phyloP scores from a whole-genome alignment of 805 yeast species.

The Lipomyces anomalus region DNA sequence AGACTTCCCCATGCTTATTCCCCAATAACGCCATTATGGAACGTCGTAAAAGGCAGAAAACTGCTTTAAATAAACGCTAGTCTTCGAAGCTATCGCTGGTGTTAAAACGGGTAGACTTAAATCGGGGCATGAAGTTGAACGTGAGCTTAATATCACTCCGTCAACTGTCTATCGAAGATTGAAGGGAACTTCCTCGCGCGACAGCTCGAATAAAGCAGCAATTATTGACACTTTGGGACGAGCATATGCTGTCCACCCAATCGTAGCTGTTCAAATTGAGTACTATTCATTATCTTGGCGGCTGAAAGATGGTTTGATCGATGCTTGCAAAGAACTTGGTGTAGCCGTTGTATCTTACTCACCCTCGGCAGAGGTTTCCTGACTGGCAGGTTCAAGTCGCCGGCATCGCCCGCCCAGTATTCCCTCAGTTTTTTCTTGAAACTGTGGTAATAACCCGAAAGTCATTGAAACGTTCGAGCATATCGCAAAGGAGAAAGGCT shows the following conservation, averaged over 20 bases:
- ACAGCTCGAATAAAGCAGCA: too few relatives aligned
- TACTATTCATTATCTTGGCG: slow-evolving; percentile 63
- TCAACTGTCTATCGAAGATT: too few relatives aligned
- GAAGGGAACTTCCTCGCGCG: too few relatives aligned
- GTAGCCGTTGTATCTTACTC: slow-evolving; percentile 74
- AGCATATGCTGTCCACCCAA: slow-evolving; percentile 49
- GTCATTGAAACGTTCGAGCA: slow-evolving; percentile 46
- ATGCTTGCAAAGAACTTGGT: slow-evolving; percentile 49
- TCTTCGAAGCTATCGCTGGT: too few relatives aligned
- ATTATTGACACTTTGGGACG: slow-evolving; percentile 54
- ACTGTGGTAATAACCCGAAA: slow-evolving; percentile 47
- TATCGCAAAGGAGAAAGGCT: slow-evolving; percentile 41
- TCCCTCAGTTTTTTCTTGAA: slow-evolving; percentile 57
- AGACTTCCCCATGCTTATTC: too few relatives aligned
- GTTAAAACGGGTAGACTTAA: too few relatives aligned
- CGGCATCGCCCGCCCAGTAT: slow-evolving; percentile 39
- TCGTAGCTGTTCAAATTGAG: slow-evolving; percentile 70
- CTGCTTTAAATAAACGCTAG: too few relatives aligned
- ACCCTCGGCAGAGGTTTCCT: slow-evolving; percentile 74
- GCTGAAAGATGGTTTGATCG: slow-evolving; percentile 56
- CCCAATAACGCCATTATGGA: too few relatives aligned
- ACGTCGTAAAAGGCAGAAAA: too few relatives aligned
- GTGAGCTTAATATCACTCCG: too few relatives aligned
- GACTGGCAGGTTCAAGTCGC: slow-evolving; percentile 50
- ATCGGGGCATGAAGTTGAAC: too few relatives aligned